Evolutionary conservation across 805 yeast species (phyloP), one percentile per base, ranked within the genome.

Genomic region (Monosporozyma siamensis): DNA sequence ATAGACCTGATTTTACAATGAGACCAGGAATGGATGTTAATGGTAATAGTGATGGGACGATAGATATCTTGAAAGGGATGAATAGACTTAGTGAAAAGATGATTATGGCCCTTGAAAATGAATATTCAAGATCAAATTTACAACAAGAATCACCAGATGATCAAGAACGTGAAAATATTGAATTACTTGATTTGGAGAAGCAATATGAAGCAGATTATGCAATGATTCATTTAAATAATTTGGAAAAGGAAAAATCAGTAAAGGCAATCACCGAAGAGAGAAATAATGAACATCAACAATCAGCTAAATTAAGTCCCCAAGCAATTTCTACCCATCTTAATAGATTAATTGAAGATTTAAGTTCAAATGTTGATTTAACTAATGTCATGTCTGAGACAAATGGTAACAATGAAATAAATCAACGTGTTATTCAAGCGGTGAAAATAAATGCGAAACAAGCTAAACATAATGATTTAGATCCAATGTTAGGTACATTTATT

Each of bases 1-100:
- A 86, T 55, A 69, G 71, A 17, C 95, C 96, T 0, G 97, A 90
- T 63, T 68, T 85, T 42, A 90, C 97, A 6, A 90, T 90, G 97
- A 71, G 73, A 43, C 72, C 70, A 32, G 75, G 74, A 32, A 52
- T 51, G 3, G 70, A 68, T 44, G 65, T 68, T 7, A 67, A 74
- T 44, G 78, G 80, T 37, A 64, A 69, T 32, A 73, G 73, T 37
- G 95, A 85, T 49, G 65, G 66, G 34, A 76, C 88, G 51, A 71
- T 85, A 14, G 77, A 82, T 14, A 78, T 88, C 15, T 70, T 92
- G 67, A 74, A 82, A 50, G 86, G 95, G 48, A 88, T 90, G 92
- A 90, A 90, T 64, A 75, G 88, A 46, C 67, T 90, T 39, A 82
- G 94, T 56, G 78, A 85, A 44, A 77, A 88, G 50, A 82, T 90